Evolutionary conservation across 768 basidiomycete genomes (phyloP).

Genomic region (Amanita jacksonii): DNA sequence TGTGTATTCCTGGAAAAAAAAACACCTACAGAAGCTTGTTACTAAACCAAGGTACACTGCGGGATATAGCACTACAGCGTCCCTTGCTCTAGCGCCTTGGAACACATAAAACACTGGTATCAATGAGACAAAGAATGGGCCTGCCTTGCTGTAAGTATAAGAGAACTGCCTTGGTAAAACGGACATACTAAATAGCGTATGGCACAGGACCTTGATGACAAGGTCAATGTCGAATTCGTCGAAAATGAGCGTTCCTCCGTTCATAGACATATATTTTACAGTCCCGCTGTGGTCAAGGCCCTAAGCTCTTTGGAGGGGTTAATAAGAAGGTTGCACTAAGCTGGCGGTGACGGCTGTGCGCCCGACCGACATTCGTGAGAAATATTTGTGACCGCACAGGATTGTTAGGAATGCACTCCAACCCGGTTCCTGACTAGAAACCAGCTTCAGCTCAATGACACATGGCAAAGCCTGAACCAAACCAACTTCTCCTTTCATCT

Average conservation of each 20-base stretch:
- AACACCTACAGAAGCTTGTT: slow-evolving; percentile 56
- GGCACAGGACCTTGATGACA: slow-evolving; percentile 64
- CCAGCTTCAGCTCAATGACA: no score
- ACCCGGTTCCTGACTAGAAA: no score
- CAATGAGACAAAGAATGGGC: slow-evolving; percentile 78
- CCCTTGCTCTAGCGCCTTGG: slow-evolving; percentile 46
- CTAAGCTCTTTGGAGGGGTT: neutral
- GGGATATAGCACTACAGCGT: slow-evolving; percentile 42
- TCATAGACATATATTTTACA: slow-evolving; percentile 22
- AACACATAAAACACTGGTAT: slow-evolving; percentile 73
- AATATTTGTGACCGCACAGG: no score
- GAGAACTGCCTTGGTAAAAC: slow-evolving; percentile 7
- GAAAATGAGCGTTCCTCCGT: slow-evolving; percentile 44
- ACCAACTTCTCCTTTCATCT: no score
- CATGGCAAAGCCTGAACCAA: no score
- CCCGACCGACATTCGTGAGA: no score
- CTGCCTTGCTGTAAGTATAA: slow-evolving; percentile 27
- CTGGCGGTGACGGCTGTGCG: no score
- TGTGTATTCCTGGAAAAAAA: neutral
- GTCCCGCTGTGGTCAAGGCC: neutral
- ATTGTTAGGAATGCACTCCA: no score
- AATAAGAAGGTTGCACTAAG: no score
- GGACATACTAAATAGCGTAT: slow-evolving; percentile 70
- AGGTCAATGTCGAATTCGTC: slow-evolving; percentile 72
- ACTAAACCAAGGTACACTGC: slow-evolving; percentile 48